Percentiles rank a stretch among this genome's conserved stretches.
phyloP scores from a whole-genome alignment of 2,329 filamentous ascomycete species.

The Ophiostoma ips region DNA sequence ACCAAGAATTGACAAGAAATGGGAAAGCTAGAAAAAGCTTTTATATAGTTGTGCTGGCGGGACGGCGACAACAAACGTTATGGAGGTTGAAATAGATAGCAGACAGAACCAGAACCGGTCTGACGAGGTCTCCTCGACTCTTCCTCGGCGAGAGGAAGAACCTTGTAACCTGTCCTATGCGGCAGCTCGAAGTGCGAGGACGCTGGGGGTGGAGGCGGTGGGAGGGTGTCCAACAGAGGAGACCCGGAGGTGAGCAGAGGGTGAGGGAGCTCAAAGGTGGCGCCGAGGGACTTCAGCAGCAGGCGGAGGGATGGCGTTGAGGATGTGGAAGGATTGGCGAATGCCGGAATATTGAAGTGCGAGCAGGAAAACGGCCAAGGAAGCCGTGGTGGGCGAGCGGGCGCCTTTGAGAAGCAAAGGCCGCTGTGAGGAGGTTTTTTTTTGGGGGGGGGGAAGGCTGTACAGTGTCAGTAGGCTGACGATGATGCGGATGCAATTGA shows the following conservation, averaged over 20 bases:
- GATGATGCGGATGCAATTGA: too few relatives aligned
- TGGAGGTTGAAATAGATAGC: constrained; percentile 90
- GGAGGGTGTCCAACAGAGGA: constrained; percentile 34
- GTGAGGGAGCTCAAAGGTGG: constrained; percentile 26
- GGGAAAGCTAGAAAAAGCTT: too few relatives aligned
- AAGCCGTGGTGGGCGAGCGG: constrained; percentile 41
- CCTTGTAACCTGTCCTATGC: constrained; percentile 96
- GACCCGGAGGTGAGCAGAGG: constrained; percentile 24
- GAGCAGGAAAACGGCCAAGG: constrained; percentile 44
- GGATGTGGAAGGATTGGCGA: constrained; percentile 50
- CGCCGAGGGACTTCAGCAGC: constrained; percentile 33
- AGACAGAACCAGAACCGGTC: constrained; percentile 78
- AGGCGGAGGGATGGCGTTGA: constrained; percentile 51
- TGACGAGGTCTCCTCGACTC: constrained; percentile 98
- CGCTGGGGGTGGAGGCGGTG: constrained; percentile 37
- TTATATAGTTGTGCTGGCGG: too few relatives aligned
- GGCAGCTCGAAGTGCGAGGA: constrained; percentile 75
- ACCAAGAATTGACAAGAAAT: too few relatives aligned
- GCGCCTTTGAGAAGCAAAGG: constrained; percentile 63
- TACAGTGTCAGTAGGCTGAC: too few relatives aligned
- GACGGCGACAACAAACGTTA: constrained; percentile 44
- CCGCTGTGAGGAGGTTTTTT: constrained; percentile 18
- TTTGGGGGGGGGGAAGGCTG: too few relatives aligned
- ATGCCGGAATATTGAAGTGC: constrained; percentile 58
- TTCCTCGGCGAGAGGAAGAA: constrained; percentile 99